Base-by-base conservation (phyloP, 1,284 basidiomycete genomes). In the Pseudozyma tsukubaensis region DNA sequence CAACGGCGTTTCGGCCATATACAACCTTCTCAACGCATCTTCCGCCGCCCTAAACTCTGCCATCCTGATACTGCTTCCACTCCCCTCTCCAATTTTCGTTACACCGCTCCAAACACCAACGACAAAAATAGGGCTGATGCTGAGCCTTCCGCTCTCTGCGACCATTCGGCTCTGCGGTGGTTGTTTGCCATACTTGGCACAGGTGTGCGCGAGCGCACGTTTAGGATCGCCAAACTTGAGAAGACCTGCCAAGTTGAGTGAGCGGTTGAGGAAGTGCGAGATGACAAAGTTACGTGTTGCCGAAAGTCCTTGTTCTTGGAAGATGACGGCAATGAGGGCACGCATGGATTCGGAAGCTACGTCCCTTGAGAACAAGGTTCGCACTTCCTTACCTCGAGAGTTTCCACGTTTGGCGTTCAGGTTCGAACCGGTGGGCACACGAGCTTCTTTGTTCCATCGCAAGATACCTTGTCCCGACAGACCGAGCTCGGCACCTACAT, bases 51-150 rank as follows among this genome's bases (percentile, higher is more conserved):
- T 88, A 86, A 90, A 97, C 86, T 98, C 94, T 16, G 94, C 95
- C 96, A 99, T 99, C 83, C 90, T 90, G 62, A 97, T 87, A 16
- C 92, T 94, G 77, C 90, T 92, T 50, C 97, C 97, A 82, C 94
- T 94, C 9, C 94, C 95, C 86, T 99, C 95, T 13, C 96, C 94
- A 3, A 99, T 89, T 86, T 97, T 91, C 32, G 87, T 77, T 72
- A 92, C 91, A 19, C 89, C 89, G n/a, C 92, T 92, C 85, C 90
- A 98, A 51, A 97, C 91, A 21, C 94, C 96, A 11, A 97, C 92
- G 14, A 97, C 92, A 84, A 93, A 99, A 42, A 97, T 89, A 0
- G 96, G 94, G 8, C 92, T 91, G 78, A 93, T 92, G 3, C 92
- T 92, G 72, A 90, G 89, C 50, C 94, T 90, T 82, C 96, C 96